Evolutionary conservation across 1,284 basidiomycete species (phyloP).

Genomic region (Macrocystidia cucumis): DNA sequence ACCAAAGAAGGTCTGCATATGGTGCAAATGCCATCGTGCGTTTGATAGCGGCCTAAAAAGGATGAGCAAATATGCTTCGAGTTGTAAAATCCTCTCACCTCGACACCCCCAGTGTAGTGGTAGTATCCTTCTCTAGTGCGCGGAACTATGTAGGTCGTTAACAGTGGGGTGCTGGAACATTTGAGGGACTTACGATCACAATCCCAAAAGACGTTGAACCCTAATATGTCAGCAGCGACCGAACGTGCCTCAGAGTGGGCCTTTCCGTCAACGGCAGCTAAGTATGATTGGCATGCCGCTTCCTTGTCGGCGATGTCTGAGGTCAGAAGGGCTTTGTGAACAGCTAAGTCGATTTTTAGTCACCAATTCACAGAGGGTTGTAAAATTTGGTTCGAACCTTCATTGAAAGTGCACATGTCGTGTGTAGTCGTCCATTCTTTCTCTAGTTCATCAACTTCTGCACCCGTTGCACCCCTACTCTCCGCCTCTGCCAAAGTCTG

Average conservation of each 20-base stretch:
- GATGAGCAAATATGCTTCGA: neutral
- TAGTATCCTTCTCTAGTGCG: constrained; percentile 91
- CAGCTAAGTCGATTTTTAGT: too few relatives aligned
- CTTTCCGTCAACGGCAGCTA: constrained; percentile 52
- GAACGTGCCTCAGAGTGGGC: constrained; percentile 71
- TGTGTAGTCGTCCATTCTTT: constrained; percentile 71
- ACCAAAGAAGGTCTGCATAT: constrained; percentile 81
- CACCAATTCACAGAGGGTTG: constrained; percentile 6
- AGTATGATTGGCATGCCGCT: constrained; percentile 52
- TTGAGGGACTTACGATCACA: constrained; percentile 62
- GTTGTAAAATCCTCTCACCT: constrained; percentile 23
- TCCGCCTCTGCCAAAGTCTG: constrained; percentile 75
- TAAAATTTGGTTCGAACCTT: constrained; percentile 42
- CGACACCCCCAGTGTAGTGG: constrained; percentile 80
- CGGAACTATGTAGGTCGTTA: constrained; percentile 42
- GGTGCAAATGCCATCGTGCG: constrained; percentile 77
- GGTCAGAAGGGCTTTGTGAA: constrained; percentile 47
- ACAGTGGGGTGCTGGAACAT: constrained; percentile 1
- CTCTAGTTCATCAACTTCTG: constrained; percentile 74
- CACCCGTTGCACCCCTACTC: constrained; percentile 55
- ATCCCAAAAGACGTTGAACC: constrained; percentile 73
- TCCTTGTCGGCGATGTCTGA: constrained; percentile 47
- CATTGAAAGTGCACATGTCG: constrained; percentile 75
- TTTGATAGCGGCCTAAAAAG: constrained; percentile 63
- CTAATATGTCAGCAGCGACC: constrained; percentile 69